These are phyloP conservation scores for Cladosporium halotolerans DNA, from an alignment of 2,329 filamentous ascomycete genomes.

Conservation along the genomic window DNA sequence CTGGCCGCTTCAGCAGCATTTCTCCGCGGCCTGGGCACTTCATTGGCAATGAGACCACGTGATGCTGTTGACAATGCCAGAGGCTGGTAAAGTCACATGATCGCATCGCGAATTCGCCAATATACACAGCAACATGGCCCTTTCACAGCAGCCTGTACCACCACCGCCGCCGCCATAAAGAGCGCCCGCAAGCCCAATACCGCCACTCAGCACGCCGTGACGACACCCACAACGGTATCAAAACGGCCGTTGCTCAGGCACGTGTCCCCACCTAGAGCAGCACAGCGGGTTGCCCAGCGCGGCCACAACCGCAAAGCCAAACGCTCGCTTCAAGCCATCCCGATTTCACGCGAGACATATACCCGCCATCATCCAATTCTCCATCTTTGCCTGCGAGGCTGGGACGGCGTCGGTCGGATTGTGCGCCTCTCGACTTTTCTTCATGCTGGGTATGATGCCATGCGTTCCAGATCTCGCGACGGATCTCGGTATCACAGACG, in stretches of 20 bases:
- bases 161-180: no score
- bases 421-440: no score
- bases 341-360: background rate
- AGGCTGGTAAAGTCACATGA: conserved; percentile 51
- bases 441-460: no score
- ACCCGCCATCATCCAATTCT: background rate
- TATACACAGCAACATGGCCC: no score
- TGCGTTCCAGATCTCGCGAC: no score
- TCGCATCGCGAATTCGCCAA: no score
- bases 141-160: no score
- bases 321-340: conserved; percentile 2
- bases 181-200: conserved; percentile 84
- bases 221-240: background rate
- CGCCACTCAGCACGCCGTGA: conserved; percentile 40
- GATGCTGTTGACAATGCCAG: conserved; percentile 66
- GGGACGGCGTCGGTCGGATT: background rate
- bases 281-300: background rate
- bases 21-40: background rate
- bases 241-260: conserved; percentile 8
- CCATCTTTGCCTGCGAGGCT: conserved; percentile 3
- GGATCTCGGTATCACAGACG: no score
- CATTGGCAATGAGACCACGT: background rate
- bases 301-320: background rate
- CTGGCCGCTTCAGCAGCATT: background rate
- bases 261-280: background rate